A percentile compares a stretch with the other conserved stretches of the same genome.
Conservation (phyloP, 163 green algal genomes). For the Prototheca cutis region DNA sequence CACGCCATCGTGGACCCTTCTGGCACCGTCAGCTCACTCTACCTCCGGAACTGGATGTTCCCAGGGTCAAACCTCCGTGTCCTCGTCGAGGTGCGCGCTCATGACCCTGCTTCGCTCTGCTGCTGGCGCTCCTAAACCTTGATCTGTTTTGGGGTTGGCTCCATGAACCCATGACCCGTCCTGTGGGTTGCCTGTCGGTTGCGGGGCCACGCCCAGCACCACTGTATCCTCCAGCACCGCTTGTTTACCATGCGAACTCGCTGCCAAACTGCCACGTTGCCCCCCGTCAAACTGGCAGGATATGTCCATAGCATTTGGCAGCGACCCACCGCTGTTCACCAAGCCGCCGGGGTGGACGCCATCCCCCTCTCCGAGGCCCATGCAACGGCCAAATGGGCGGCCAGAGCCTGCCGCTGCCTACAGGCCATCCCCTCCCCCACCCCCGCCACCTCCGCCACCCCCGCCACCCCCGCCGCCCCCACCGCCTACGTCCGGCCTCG, state of each 20-base stretch:
- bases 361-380: neutral
- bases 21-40: conserved; percentile 41
- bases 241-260: too few species aligned
- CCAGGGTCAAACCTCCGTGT: conserved; percentile 54
- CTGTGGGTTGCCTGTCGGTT: neutral
- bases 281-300: too few species aligned
- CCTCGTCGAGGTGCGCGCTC: conserved; percentile 26
- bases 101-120: too few species aligned
- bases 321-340: conserved; percentile 76
- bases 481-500: neutral
- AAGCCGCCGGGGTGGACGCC: conserved; percentile 30
- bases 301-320: conserved; percentile 66
- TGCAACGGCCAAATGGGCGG: neutral
- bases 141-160: too few species aligned
- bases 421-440: neutral
- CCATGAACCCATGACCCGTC: too few species aligned
- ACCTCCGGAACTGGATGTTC: conserved; percentile 43
- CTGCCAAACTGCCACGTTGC: too few species aligned
- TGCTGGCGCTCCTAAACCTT: too few species aligned
- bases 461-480: neutral
- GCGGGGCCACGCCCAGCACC: too few species aligned
- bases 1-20: conserved; percentile 65
- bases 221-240: too few species aligned
- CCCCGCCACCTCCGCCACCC: neutral
- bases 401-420: conserved; percentile 4